Base-by-base conservation (phyloP, 1,139 yeast genomes). In the Blastobotrys illinoisensis region DNA sequence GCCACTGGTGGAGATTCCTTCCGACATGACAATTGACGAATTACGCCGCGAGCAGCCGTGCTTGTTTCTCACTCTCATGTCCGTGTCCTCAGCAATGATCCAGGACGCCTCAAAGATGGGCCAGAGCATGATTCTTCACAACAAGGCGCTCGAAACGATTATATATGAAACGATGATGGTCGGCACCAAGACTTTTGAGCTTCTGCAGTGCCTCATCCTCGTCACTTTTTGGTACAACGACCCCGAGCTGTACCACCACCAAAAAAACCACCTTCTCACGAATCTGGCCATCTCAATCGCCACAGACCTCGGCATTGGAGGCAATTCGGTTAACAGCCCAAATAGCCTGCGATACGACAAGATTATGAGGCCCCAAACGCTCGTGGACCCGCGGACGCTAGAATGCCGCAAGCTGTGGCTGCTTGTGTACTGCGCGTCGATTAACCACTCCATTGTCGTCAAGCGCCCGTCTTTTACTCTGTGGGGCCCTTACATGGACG, bases 181-280 rank as follows among this genome's bases (percentile, higher is more conserved):
- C 21, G 96, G 96, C n/a, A 76, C 81, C 55, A 89, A 88, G 70
- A 79, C 85, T 6, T 73, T 83, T 21, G 93, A 88, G 65, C 71
- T 88, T 51, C 71, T 88, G 46, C 83, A 86, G 66, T 73, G 85
- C 18, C 70, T 87, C 49, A 64, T 87, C 26, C 64, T 88, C 2
- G 71, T 87, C 53, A 79, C 86, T 44, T 69, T 85, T 40, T 90
- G 96, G 95, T 88, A 88, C 67, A 88, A 86, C 61, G 81, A 88
- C 5, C 89, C 96, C 0, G 96, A 88, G 68, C 74, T 88, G 61
- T 86, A 87, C 60, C 86, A 83, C 60, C 87, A 86, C 63, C 80
- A 95, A 57, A 79, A 95, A 52, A 84, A 85, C 60, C 95, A 88
- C 66, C 71, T 88, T 54, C 76, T 88, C 60, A 81, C 84, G 54